Conservation (phyloP, 176 grass and related monocot genomes). For the Dactylis glomerata region DNA sequence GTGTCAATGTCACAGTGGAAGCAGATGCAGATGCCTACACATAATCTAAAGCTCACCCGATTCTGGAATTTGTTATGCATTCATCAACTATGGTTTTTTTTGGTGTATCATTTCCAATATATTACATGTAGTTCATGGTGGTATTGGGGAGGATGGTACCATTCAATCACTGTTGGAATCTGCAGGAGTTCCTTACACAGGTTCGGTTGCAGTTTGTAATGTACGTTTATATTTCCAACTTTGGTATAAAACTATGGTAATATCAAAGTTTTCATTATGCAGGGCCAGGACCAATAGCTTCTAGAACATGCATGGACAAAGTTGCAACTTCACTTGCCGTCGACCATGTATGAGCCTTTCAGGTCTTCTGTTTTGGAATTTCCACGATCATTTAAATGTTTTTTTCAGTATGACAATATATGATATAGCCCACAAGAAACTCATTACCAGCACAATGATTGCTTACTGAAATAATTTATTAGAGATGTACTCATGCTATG, state of each 20-base stretch:
- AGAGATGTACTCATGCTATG: not conserved
- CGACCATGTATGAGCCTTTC: constrained; percentile 60
- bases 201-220: constrained; percentile 22
- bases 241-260: constrained; percentile 18
- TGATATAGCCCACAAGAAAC: constrained; percentile 11
- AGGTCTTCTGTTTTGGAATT: constrained; percentile 19
- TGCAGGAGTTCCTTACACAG: constrained; percentile 87
- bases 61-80: not conserved
- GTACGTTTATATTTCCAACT: not conserved
- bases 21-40: not conserved
- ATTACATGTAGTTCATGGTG: constrained; percentile 85
- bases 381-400: not conserved
- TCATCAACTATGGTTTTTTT: not conserved
- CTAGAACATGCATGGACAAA: constrained; percentile 94
- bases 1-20: not conserved
- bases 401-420: constrained; percentile 1
- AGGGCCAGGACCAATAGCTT: constrained; percentile 84
- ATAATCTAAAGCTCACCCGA: not conserved
- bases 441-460: not conserved
- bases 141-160: constrained; percentile 96
- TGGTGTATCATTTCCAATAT: not conserved
- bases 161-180: constrained; percentile 83
- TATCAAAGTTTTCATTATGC: constrained; percentile 26
- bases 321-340: constrained; percentile 70
- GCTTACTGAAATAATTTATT: not conserved